A percentile compares a stretch with the other conserved stretches of the same genome.
Evolutionary conservation across 352 stramenopile genomes (phyloP).

Genomic region (Phytopythium boreale): DNA sequence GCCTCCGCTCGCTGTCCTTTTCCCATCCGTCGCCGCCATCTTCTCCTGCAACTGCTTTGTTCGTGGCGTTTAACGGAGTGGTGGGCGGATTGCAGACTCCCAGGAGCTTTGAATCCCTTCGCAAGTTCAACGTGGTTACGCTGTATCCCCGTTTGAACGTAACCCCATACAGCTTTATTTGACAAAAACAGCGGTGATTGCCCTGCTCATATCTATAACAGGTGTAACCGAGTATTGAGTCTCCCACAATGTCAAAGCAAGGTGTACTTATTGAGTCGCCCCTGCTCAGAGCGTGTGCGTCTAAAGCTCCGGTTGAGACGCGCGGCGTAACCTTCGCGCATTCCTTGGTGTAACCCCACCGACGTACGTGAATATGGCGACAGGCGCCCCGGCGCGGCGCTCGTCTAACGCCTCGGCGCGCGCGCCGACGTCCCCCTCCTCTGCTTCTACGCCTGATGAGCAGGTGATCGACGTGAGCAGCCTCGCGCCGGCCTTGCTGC

Average conservation of each 20-base stretch:
- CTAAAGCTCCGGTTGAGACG: not conserved
- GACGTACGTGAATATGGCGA: not conserved
- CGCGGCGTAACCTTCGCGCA: not conserved
- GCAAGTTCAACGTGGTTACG: not conserved
- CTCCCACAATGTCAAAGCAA: not conserved
- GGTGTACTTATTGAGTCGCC: not conserved
- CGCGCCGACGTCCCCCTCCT: not conserved
- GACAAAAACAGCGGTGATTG: too few species aligned
- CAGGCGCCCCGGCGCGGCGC: not conserved
- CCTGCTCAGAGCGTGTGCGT: not conserved
- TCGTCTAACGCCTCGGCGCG: not conserved
- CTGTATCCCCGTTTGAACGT: too few species aligned
- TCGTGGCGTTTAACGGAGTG: not conserved
- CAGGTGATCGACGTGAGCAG: slow-evolving; percentile 45
- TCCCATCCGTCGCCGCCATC: not conserved
- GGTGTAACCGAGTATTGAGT: too few species aligned
- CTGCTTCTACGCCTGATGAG: slow-evolving; percentile 10
- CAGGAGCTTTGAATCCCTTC: not conserved
- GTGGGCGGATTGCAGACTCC: too few species aligned
- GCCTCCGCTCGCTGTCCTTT: slow-evolving; percentile 1
- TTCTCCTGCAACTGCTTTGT: too few species aligned
- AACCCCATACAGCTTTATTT: too few species aligned
- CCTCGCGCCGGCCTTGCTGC: slow-evolving; percentile 17
- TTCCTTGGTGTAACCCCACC: not conserved
- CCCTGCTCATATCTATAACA: too few species aligned